Percentiles rank a stretch among this genome's conserved stretches.
Conservation (phyloP, 2,329 filamentous ascomycete genomes). For the Aspergillus proliferans region DNA sequence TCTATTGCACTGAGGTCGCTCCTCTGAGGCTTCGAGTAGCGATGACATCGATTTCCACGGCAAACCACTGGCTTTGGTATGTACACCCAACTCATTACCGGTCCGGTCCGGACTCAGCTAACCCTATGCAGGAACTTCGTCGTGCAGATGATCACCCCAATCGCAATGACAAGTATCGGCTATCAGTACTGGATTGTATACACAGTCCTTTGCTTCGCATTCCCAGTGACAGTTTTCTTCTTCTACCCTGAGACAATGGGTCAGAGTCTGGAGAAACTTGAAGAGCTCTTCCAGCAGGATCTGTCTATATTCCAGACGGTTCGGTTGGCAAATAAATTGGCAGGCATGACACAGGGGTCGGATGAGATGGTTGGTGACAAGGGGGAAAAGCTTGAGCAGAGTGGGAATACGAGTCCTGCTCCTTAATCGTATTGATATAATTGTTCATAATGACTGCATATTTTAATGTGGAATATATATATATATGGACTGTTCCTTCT, state of each 20-base stretch:
- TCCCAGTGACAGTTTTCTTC: constrained; percentile 11
- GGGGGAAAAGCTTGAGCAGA: too few relatives aligned
- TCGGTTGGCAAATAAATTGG: not conserved
- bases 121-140: constrained; percentile 11
- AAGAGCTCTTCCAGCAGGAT: constrained; percentile 12
- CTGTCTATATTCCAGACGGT: constrained; percentile 2
- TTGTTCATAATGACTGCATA: too few relatives aligned
- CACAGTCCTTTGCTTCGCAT: constrained; percentile 9
- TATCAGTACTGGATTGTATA: constrained; percentile 16
- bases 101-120: not conserved
- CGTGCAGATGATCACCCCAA: constrained; percentile 15
- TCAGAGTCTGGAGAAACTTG: constrained; percentile 12
- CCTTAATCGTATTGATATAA: too few relatives aligned
- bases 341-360: not conserved
- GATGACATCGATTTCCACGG: constrained; percentile 10
- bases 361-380: too few relatives aligned
- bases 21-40: constrained; percentile 13
- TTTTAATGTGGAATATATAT: too few relatives aligned
- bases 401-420: too few relatives aligned
- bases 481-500: too few relatives aligned
- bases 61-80: constrained; percentile 13
- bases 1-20: constrained; percentile 16
- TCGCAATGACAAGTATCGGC: constrained; percentile 12
- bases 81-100: not conserved
- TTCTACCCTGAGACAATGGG: constrained; percentile 18